Evolutionary conservation across 768 basidiomycete species (phyloP).

Genomic region (Hericium rajendrae): DNA sequence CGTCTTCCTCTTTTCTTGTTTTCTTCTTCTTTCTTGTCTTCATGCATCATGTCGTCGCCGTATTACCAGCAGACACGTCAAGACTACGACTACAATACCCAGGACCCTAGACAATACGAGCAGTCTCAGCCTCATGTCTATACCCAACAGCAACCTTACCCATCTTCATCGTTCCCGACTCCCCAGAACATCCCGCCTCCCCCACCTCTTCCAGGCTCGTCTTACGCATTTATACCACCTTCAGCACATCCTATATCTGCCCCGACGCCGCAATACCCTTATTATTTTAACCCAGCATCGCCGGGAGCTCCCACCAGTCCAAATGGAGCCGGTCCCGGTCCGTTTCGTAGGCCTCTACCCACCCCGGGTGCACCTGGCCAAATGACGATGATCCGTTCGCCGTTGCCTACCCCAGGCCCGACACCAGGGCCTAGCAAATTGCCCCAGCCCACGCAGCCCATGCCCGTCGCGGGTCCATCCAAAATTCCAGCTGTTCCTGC

Average conservation of each 20-base stretch:
- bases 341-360: slow-evolving; percentile 12
- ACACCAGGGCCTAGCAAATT: slow-evolving; percentile 10
- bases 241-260: slow-evolving; percentile 7
- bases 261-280: slow-evolving; percentile 14
- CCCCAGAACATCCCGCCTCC: not conserved
- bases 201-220: not conserved
- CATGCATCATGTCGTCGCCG: no score
- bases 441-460: not conserved
- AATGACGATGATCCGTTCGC: slow-evolving; percentile 4
- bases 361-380: slow-evolving; percentile 11
- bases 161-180: not conserved
- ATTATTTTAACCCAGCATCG: slow-evolving; percentile 4
- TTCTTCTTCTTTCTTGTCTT: not conserved
- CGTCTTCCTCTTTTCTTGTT: not conserved
- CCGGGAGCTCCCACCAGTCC: slow-evolving; percentile 10
- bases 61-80: no score
- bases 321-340: slow-evolving; percentile 2
- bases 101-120: not conserved
- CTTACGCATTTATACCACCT: slow-evolving; percentile 2
- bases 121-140: not conserved
- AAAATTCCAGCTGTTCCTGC: not conserved
- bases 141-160: not conserved
- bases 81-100: not conserved
- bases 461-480: not conserved
- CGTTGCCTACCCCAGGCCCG: slow-evolving; percentile 13